These are phyloP conservation scores for Sutorius australiensis DNA, from an alignment of 768 basidiomycete species.

Conservation along the genomic window DNA sequence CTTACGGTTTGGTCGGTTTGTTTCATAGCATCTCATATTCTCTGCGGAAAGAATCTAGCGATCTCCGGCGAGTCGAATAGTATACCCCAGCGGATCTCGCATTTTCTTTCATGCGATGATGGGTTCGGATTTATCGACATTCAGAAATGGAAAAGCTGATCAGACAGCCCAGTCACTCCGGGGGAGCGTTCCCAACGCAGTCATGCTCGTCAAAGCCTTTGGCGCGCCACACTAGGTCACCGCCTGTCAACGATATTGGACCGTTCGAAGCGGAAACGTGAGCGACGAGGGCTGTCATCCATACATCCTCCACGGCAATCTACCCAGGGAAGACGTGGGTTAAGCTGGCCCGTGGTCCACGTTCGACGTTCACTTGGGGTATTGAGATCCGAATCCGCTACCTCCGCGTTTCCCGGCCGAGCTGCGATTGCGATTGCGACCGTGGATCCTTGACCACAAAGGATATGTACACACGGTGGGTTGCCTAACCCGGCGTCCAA, in stretches of 20 bases:
- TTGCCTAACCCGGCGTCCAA: neutral
- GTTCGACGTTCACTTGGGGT: too few species aligned
- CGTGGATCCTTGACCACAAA: neutral
- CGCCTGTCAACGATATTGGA: neutral
- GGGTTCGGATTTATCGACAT: neutral
- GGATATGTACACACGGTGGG: neutral
- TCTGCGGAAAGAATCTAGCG: neutral
- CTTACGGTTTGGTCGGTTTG: neutral
- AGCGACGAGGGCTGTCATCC: neutral
- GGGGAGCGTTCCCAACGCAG: neutral
- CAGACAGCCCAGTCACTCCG: neutral
- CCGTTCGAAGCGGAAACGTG: neutral
- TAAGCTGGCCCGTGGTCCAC: neutral
- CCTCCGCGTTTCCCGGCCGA: neutral
- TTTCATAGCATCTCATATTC: neutral
- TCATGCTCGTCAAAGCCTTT: neutral
- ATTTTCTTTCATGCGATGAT: neutral
- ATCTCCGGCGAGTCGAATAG: neutral
- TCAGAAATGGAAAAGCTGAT: too few species aligned
- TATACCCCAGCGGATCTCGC: neutral
- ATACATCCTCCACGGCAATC: neutral
- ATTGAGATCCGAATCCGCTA: neutral
- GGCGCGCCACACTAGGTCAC: neutral
- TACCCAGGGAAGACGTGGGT: neutral
- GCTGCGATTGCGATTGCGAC: neutral